Conservation (phyloP, 2,329 filamentous ascomycete genomes). For the Colletotrichum sp. region DNA sequence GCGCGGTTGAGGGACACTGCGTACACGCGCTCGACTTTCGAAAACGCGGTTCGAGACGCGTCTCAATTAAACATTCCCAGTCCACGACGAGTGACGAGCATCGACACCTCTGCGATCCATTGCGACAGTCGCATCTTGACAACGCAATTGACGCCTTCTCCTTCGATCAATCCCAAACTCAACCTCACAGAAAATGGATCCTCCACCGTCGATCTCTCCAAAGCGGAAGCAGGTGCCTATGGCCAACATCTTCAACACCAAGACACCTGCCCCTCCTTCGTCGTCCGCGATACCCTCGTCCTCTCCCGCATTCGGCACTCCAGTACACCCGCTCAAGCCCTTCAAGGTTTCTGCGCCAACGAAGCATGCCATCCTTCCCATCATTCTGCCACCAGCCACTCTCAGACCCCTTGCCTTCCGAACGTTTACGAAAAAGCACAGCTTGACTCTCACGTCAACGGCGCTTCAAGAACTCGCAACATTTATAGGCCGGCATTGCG, state of each 20-base stretch:
- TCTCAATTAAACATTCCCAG: constrained; percentile 20
- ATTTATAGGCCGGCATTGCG: constrained; percentile 93
- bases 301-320: constrained; percentile 89
- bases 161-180: neutral
- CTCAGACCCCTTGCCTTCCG: constrained; percentile 91
- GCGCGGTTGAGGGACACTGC: neutral
- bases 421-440: constrained; percentile 97
- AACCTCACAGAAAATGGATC: constrained; percentile 34
- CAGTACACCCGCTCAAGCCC: constrained; percentile 77
- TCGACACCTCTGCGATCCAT: neutral
- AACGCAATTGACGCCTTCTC: neutral
- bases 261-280: constrained; percentile 35
- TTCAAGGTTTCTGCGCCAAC: constrained; percentile 59
- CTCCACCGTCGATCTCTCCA: constrained; percentile 18
- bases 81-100: neutral
- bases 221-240: constrained; percentile 32
- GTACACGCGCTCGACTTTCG: neutral
- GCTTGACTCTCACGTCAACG: constrained; percentile 86
- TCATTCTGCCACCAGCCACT: constrained; percentile 85
- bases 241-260: constrained; percentile 44
- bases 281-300: constrained; percentile 80
- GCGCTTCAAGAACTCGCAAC: constrained; percentile 83
- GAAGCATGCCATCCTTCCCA: constrained; percentile 73
- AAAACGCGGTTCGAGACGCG: constrained; percentile 16
- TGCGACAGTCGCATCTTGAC: neutral